phyloP scores from a whole-genome alignment of 192 early-diverging fungal species.

The Coemansia guatemalensis region DNA sequence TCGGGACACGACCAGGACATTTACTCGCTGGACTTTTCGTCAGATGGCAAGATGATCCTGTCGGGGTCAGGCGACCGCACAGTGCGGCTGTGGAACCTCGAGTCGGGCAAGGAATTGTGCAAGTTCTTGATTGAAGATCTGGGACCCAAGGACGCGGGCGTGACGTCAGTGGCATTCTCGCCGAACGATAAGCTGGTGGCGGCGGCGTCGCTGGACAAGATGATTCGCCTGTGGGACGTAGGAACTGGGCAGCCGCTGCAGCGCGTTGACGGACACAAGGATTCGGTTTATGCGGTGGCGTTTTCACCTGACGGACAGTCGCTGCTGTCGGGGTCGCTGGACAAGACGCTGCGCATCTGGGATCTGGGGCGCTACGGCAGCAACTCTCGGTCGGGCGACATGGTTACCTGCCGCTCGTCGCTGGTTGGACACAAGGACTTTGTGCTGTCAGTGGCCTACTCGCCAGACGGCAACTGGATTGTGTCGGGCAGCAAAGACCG shows the following conservation, averaged over 20 bases:
- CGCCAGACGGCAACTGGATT: constrained; percentile 84
- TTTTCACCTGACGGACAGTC: constrained; percentile 91
- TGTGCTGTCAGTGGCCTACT: constrained; percentile 92
- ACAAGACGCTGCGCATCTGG: constrained; percentile 92
- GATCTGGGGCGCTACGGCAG: constrained; percentile 62
- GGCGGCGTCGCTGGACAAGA: constrained; percentile 88
- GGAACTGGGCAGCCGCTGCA: constrained; percentile 68
- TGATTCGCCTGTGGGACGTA: constrained; percentile 91
- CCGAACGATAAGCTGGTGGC: constrained; percentile 86
- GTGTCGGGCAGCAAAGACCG: constrained; percentile 92
- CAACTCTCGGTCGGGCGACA: constrained; percentile 26
- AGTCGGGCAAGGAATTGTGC: constrained; percentile 68
- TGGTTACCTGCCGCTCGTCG: constrained; percentile 39
- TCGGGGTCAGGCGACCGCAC: constrained; percentile 87
- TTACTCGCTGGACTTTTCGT: constrained; percentile 92
- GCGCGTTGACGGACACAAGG: constrained; percentile 91
- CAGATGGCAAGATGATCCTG: constrained; percentile 86
- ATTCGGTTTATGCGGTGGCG: constrained; percentile 94
- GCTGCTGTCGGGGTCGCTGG: constrained; percentile 88
- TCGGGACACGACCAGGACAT: constrained; percentile 95
- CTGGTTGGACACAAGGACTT: constrained; percentile 85
- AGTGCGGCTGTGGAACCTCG: constrained; percentile 86
- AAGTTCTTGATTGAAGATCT: constrained; percentile 77
- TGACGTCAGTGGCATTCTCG: constrained; percentile 92
- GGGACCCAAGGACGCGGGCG: constrained; percentile 85